A percentile compares a stretch with the other conserved stretches of the same genome.
Conservation (phyloP, 371 early-diverging fungal species). For the Mucor velutinosus region DNA sequence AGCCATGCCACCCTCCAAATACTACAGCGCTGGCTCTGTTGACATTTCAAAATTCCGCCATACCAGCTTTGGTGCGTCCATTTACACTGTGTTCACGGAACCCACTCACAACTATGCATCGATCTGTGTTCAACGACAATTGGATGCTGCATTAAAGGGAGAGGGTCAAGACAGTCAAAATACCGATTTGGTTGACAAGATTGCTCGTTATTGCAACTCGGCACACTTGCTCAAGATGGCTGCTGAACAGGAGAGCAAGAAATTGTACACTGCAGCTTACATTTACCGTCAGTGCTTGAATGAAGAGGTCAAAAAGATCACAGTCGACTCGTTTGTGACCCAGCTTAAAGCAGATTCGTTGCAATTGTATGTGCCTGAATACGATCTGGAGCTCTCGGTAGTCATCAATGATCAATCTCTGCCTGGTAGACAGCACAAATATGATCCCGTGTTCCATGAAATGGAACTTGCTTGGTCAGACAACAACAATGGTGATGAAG, state of each 20-base stretch:
- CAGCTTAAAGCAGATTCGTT: constrained; percentile 8
- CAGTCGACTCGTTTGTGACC: constrained; percentile 9
- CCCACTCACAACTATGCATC: constrained; percentile 96
- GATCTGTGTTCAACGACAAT: constrained; percentile 83
- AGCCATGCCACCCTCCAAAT: constrained; percentile 72
- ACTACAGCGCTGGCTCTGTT: constrained; percentile 76
- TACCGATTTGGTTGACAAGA: constrained; percentile 27
- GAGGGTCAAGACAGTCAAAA: constrained; percentile 11
- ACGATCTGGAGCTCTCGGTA: constrained; percentile 13
- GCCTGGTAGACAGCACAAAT: constrained; percentile 7
- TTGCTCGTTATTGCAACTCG: constrained; percentile 38
- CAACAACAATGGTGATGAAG: neutral
- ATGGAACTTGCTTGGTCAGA: constrained; percentile 12
- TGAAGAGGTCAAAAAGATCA: constrained; percentile 2
- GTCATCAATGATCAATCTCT: constrained; percentile 9
- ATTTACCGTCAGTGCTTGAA: constrained; percentile 33
- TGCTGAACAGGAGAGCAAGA: constrained; percentile 27
- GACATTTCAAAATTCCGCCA: constrained; percentile 61
- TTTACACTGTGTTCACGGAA: constrained; percentile 86
- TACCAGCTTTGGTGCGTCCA: constrained; percentile 64
- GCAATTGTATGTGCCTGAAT: constrained; percentile 20
- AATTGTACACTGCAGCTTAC: constrained; percentile 31
- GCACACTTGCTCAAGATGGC: constrained; percentile 16
- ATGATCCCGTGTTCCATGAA: constrained; percentile 7
- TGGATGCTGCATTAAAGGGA: constrained; percentile 35